phyloP scores from a whole-genome alignment of 2,329 filamentous ascomycete species.

The Colletotrichum magnum region DNA sequence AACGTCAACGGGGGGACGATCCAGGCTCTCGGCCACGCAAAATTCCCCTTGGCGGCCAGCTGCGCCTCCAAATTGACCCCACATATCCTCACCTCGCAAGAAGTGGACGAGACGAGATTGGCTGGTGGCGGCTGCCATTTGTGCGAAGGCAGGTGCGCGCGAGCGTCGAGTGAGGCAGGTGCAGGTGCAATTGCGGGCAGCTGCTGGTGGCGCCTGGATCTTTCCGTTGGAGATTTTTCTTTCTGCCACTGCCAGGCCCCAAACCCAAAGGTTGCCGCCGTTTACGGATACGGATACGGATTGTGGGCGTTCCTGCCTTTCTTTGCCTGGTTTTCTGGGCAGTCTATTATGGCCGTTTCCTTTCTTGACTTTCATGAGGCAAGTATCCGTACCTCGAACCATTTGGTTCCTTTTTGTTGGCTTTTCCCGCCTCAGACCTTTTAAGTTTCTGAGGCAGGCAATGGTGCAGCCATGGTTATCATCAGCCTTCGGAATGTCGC shows the following conservation, averaged over 20 bases:
- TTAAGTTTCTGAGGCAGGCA: too few species aligned
- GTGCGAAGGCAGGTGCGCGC: too few species aligned
- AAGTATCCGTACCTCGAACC: too few species aligned
- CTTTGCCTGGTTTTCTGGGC: too few species aligned
- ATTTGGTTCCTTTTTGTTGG: too few species aligned
- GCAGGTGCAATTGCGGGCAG: background rate
- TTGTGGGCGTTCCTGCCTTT: background rate
- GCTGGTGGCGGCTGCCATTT: too few species aligned
- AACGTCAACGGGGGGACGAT: slow-evolving; percentile 16
- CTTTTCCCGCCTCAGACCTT: too few species aligned
- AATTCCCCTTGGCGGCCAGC: slow-evolving; percentile 28
- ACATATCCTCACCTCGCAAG: background rate
- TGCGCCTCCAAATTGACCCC: slow-evolving; percentile 27
- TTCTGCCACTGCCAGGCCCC: background rate
- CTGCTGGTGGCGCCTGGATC: slow-evolving; percentile 13
- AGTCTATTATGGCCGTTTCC: too few species aligned
- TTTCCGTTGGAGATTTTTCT: slow-evolving; percentile 12
- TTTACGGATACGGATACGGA: slow-evolving; percentile 1
- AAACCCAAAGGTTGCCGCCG: background rate
- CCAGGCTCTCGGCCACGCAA: slow-evolving; percentile 28
- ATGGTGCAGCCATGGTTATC: too few species aligned
- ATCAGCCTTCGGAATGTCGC: background rate
- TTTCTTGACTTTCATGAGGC: too few species aligned
- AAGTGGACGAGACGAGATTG: background rate
- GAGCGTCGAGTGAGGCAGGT: too few species aligned